phyloP scores from a whole-genome alignment of 257 asterid species.

The Scutellaria minor region DNA sequence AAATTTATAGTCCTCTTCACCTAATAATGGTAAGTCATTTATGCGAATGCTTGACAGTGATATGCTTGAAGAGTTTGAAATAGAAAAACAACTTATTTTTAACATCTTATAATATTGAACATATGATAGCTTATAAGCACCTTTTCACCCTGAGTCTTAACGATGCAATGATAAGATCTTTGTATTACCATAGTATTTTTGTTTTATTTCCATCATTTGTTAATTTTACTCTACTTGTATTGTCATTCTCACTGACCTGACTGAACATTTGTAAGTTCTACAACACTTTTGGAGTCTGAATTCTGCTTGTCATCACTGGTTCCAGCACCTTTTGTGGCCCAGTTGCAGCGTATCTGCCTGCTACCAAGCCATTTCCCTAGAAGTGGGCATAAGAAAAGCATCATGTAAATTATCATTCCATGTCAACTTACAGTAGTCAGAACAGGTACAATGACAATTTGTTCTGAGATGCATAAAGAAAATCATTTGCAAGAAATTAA shows the following conservation, averaged over 20 bases:
- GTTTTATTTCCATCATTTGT: background rate
- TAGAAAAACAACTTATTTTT: background rate
- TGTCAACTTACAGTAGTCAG: slow-evolving; percentile 1
- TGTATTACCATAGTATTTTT: background rate
- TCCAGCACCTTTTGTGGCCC: slow-evolving; percentile 95
- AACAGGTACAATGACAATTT: background rate
- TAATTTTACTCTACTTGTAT: background rate
- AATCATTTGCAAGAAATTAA: slow-evolving; percentile 29
- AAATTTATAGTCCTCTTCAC: slow-evolving; percentile 8
- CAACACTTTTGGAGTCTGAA: slow-evolving; percentile 84
- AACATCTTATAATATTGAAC: background rate
- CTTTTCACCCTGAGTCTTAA: background rate
- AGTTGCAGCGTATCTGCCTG: slow-evolving; percentile 94
- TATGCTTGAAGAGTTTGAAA: background rate
- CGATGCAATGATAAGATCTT: slow-evolving; percentile 20
- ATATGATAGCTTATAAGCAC: background rate
- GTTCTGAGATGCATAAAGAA: background rate
- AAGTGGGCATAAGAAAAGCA: slow-evolving; percentile 30
- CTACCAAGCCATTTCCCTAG: slow-evolving; percentile 96
- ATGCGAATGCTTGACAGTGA: background rate
- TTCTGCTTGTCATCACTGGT: slow-evolving; percentile 76
- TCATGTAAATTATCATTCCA: slow-evolving; percentile 6
- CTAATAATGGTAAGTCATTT: slow-evolving; percentile 7
- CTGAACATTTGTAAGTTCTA: slow-evolving; percentile 81
- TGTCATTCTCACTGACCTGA: slow-evolving; percentile 55